Percentiles rank a stretch among this genome's conserved stretches.
Conservation (phyloP, 371 early-diverging fungal species). For the Funneliformis caledonium region DNA sequence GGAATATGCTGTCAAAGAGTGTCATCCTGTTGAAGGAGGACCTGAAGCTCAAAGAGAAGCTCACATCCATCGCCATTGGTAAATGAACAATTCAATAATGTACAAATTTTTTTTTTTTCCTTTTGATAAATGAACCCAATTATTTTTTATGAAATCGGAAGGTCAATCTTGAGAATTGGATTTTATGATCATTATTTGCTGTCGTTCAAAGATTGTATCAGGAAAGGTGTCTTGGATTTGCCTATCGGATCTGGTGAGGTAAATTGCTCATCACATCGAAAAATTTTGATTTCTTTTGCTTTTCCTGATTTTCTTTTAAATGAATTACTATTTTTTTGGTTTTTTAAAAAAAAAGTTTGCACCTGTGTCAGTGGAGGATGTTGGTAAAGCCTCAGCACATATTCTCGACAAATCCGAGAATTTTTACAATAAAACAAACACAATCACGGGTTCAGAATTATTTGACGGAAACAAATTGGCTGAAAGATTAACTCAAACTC, state of each 20-base stretch:
- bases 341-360: constrained; percentile 21
- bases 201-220: constrained; percentile 31
- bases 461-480: constrained; percentile 2
- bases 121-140: background rate
- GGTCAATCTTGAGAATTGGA: constrained; percentile 26
- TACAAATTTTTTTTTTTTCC: background rate
- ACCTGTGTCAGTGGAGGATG: constrained; percentile 26
- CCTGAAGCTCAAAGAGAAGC: background rate
- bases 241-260: constrained; percentile 31
- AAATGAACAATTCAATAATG: background rate
- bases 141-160: background rate
- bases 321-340: background rate
- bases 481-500: background rate
- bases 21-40: background rate
- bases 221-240: constrained; percentile 33
- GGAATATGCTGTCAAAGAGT: background rate
- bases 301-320: background rate
- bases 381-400: constrained; percentile 1
- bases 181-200: constrained; percentile 33
- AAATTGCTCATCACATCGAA: background rate
- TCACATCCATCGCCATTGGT: background rate
- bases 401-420: constrained; percentile 37
- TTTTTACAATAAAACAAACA: background rate
- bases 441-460: constrained; percentile 19
- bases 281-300: background rate